Evolutionary conservation across 345 rosid genomes (phyloP).

Genomic region (Nasturtium officinale): DNA sequence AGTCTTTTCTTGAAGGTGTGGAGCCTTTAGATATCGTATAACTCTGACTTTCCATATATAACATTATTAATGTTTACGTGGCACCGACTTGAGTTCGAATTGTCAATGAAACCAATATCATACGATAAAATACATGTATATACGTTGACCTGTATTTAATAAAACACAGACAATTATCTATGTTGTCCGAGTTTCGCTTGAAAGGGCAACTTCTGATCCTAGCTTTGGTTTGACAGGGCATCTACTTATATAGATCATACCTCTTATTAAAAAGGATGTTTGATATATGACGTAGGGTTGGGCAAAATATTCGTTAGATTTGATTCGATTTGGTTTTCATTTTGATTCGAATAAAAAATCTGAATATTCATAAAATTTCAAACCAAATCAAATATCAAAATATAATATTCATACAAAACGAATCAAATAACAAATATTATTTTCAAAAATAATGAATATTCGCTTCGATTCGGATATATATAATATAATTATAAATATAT

Average conservation of each 20-base stretch:
- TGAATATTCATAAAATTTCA: too few relatives aligned
- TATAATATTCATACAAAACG: too few relatives aligned
- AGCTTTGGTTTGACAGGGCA: slow-evolving; percentile 5
- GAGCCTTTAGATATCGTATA: not conserved
- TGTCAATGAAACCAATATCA: slow-evolving; percentile 8
- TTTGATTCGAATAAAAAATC: too few relatives aligned
- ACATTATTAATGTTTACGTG: slow-evolving; percentile 32
- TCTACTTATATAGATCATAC: slow-evolving; percentile 17
- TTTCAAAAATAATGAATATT: too few relatives aligned
- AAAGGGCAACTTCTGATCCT: slow-evolving; percentile 36
- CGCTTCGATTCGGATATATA: too few relatives aligned
- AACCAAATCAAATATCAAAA: too few relatives aligned
- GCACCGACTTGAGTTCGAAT: slow-evolving; percentile 27
- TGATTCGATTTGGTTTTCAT: too few relatives aligned
- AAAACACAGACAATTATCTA: not conserved
- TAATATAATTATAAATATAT: too few relatives aligned
- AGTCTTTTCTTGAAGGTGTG: slow-evolving; percentile 18
- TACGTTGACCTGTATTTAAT: slow-evolving; percentile 24
- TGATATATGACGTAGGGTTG: too few relatives aligned
- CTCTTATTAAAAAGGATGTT: not conserved
- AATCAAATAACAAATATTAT: too few relatives aligned
- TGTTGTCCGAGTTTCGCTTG: slow-evolving; percentile 29
- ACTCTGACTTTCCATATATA: not conserved
- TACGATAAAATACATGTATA: not conserved
- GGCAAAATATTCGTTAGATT: too few relatives aligned